A percentile compares a stretch with the other conserved stretches of the same genome.
These are phyloP conservation scores for Chlamydomonas sphaeroides DNA, from an alignment of 139 green algal genomes.

Conservation along the genomic window DNA sequence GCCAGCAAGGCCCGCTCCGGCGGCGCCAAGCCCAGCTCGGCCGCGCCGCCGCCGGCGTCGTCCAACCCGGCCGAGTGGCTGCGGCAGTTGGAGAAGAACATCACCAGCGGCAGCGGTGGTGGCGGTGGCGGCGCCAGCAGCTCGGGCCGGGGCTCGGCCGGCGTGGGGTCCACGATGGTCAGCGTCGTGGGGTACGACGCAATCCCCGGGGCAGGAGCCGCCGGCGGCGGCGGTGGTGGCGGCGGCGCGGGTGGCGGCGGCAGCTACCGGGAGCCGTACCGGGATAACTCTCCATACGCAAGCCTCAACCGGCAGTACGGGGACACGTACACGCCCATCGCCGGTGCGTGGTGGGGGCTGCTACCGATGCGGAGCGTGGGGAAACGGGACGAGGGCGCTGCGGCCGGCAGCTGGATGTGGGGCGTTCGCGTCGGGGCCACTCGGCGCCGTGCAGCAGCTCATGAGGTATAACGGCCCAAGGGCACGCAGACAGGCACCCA, in stretches of 20 bases:
- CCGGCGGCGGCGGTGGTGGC: conserved; percentile 13
- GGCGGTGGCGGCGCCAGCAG: not conserved
- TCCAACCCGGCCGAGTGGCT: conserved; percentile 39
- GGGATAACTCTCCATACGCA: conserved; percentile 27
- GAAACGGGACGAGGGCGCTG: too few relatives aligned
- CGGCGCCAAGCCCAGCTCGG: conserved; percentile 2
- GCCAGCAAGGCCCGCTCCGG: not conserved
- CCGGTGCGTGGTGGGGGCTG: conserved; percentile 47
- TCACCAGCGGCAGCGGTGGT: conserved; percentile 11
- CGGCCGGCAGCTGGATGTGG: too few relatives aligned
- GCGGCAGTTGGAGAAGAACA: conserved; percentile 46
- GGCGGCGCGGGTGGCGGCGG: not conserved
- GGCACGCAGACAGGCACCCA: too few relatives aligned
- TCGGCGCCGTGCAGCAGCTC: too few relatives aligned
- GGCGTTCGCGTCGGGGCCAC: too few relatives aligned
- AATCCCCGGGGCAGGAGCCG: conserved; percentile 7
- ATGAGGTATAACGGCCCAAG: too few relatives aligned
- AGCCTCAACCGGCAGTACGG: conserved; percentile 42
- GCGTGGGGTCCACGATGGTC: conserved; percentile 69
- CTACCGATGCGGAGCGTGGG: too few relatives aligned
- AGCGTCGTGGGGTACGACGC: conserved; percentile 73
- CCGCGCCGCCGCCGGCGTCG: not conserved
- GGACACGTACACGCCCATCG: conserved; percentile 46
- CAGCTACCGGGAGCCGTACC: conserved; percentile 11
- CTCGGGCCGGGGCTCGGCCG: conserved; percentile 20